phyloP scores from a whole-genome alignment of 2,329 filamentous ascomycete species.

The Metarhizium brunneum region DNA sequence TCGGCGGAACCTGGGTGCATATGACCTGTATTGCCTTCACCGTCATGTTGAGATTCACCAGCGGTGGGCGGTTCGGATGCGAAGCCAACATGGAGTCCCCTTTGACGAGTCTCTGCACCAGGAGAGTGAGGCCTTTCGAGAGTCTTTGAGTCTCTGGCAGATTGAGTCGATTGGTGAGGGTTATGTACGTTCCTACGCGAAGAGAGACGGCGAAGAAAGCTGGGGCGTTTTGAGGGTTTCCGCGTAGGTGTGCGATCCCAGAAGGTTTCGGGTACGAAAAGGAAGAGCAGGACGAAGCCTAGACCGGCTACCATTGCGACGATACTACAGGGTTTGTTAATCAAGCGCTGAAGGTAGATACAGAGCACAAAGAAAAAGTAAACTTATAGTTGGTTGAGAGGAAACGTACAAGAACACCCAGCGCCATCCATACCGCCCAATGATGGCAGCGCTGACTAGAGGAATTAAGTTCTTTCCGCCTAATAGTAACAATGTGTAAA shows the following conservation, averaged over 20 bases:
- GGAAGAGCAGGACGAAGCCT: slow-evolving; percentile 63
- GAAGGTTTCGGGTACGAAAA: slow-evolving; percentile 92
- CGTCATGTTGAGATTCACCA: not conserved
- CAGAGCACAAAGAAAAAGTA: not conserved
- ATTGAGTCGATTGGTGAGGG: not conserved
- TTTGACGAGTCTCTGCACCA: slow-evolving; percentile 12
- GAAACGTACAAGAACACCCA: slow-evolving; percentile 73
- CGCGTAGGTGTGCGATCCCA: slow-evolving; percentile 73
- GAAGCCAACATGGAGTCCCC: slow-evolving; percentile 23
- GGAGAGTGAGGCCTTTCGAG: slow-evolving; percentile 10
- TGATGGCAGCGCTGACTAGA: slow-evolving; percentile 76
- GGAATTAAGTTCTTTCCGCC: slow-evolving; percentile 89
- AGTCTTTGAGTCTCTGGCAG: slow-evolving; percentile 4
- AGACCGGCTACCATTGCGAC: slow-evolving; percentile 72
- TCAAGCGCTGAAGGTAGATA: not conserved
- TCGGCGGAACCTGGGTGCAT: slow-evolving; percentile 6
- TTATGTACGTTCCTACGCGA: slow-evolving; percentile 24
- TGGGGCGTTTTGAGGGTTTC: slow-evolving; percentile 30
- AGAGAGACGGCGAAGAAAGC: slow-evolving; percentile 38
- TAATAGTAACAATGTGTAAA: slow-evolving; percentile 82
- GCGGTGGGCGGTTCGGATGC: slow-evolving; percentile 8
- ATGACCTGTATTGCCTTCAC: slow-evolving; percentile 9
- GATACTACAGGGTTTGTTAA: slow-evolving; percentile 44
- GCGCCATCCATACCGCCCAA: slow-evolving; percentile 69
- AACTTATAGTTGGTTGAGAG: not conserved